A percentile compares a stretch with the other conserved stretches of the same genome.
Evolutionary conservation across 2,329 filamentous ascomycete genomes (phyloP).

Genomic region (Metarhizium robertsii): DNA sequence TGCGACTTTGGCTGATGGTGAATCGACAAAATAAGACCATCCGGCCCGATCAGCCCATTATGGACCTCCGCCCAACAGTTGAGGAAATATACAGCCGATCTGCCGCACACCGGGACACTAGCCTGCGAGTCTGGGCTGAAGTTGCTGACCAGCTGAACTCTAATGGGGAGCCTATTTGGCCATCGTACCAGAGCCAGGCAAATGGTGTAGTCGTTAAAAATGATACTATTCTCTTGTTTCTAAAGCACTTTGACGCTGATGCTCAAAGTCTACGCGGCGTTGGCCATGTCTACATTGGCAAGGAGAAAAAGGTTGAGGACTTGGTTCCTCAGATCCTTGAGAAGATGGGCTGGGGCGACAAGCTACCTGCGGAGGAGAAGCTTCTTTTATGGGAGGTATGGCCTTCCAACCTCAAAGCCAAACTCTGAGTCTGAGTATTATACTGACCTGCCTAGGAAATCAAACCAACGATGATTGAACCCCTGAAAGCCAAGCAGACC

Average conservation of each 20-base stretch:
- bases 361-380: constrained; percentile 53
- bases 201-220: constrained; percentile 49
- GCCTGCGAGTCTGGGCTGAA: constrained; percentile 83
- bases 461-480: constrained; percentile 95
- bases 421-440: not conserved
- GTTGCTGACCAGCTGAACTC: constrained; percentile 55
- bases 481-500: constrained; percentile 82
- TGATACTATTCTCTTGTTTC: constrained; percentile 69
- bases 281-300: constrained; percentile 78
- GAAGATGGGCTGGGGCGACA: constrained; percentile 79
- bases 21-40: constrained; percentile 97
- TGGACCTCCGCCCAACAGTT: constrained; percentile 65
- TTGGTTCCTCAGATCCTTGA: constrained; percentile 67
- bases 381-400: constrained; percentile 66
- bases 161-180: constrained; percentile 66
- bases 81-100: constrained; percentile 55
- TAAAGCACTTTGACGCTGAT: constrained; percentile 84
- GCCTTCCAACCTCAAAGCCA: not conserved
- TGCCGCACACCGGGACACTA: constrained; percentile 54
- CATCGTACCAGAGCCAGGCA: constrained; percentile 48
- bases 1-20: constrained; percentile 95
- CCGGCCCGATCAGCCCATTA: constrained; percentile 78
- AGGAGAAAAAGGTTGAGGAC: constrained; percentile 80
- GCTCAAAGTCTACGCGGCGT: constrained; percentile 66
- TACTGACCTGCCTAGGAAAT: constrained; percentile 54